These are phyloP conservation scores for Clarireedia monteithiana DNA, from an alignment of 2,329 filamentous ascomycete species.

Conservation along the genomic window DNA sequence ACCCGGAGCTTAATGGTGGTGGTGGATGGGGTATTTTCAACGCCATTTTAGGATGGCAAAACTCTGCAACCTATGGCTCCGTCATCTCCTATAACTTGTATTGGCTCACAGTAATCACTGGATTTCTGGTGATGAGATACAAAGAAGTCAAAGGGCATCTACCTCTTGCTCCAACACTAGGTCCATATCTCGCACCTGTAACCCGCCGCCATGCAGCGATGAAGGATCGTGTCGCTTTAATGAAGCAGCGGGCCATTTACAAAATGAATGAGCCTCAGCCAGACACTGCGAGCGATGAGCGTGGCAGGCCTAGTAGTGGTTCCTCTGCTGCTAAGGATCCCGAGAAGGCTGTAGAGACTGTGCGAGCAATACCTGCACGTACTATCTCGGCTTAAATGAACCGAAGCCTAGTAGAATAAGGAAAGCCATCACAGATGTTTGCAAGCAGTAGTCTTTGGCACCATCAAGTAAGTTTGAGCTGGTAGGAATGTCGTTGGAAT, in stretches of 20 bases:
- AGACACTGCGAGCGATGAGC: neutral
- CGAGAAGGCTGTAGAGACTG: constrained; percentile 3
- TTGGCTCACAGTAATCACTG: constrained; percentile 65
- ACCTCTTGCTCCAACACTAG: constrained; percentile 24
- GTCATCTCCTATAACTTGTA: constrained; percentile 84
- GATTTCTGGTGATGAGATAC: constrained; percentile 58
- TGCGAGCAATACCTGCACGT: constrained; percentile 5
- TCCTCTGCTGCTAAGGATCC: constrained; percentile 3
- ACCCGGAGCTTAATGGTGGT: constrained; percentile 61
- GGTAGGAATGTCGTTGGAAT: no score
- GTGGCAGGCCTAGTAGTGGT: neutral
- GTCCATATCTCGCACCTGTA: constrained; percentile 1
- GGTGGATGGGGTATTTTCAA: constrained; percentile 86
- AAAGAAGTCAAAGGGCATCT: constrained; percentile 49
- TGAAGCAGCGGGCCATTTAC: constrained; percentile 4
- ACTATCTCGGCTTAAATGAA: constrained; percentile 10
- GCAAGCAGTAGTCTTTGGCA: neutral
- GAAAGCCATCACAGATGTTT: neutral
- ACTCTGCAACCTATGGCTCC: constrained; percentile 80
- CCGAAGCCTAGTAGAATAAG: neutral
- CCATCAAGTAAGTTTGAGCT: neutral
- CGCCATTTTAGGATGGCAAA: constrained; percentile 77
- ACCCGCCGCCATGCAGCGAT: neutral
- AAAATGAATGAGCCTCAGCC: neutral
- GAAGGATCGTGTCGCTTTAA: neutral